Evolutionary conservation across 2,329 filamentous ascomycete genomes (phyloP).

Genomic region (Fusarium metavorans): DNA sequence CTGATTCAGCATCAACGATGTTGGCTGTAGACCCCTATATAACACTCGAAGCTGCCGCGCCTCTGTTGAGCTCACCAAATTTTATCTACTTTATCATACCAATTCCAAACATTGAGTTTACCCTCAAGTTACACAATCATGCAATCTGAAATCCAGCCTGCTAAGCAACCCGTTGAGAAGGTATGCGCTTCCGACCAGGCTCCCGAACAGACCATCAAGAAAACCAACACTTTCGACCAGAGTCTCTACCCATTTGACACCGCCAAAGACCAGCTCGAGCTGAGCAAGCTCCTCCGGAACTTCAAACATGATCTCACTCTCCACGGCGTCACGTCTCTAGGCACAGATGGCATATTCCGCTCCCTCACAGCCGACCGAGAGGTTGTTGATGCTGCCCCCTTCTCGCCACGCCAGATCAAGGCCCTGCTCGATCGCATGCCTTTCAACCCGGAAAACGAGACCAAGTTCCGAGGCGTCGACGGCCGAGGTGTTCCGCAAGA

Average conservation of each 20-base stretch:
- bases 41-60: background rate
- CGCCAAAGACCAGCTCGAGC: background rate
- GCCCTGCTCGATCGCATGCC: conserved; percentile 1
- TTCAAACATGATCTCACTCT: background rate
- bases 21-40: background rate
- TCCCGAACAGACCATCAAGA: background rate
- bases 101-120: background rate
- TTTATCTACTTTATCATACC: background rate
- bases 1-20: background rate
- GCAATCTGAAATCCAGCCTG: background rate
- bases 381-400: background rate
- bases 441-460: background rate
- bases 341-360: conserved; percentile 5
- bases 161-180: background rate
- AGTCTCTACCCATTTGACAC: background rate
- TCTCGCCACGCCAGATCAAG: conserved; percentile 3
- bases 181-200: background rate
- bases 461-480: background rate
- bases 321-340: background rate
- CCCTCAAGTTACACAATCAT: background rate
- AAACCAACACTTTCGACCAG: background rate
- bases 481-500: background rate
- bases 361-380: conserved; percentile 3
- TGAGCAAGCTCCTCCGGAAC: background rate
- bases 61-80: background rate